These are phyloP conservation scores for Neospora caninum DNA, from an alignment of 169 alveolate species.

Conservation along the genomic window DNA sequence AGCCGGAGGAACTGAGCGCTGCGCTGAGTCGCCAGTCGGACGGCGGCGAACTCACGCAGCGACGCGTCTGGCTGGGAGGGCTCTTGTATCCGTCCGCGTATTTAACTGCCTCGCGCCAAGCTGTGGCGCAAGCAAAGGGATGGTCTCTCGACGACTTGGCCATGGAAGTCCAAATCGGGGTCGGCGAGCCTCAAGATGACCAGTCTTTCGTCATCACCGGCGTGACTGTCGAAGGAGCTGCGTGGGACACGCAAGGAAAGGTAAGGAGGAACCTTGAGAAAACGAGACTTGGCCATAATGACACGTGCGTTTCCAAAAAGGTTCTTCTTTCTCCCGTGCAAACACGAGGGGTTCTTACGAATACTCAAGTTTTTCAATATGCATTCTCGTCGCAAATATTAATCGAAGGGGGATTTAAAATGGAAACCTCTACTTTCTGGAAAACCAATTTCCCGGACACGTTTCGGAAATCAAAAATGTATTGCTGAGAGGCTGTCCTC, in stretches of 20 bases:
- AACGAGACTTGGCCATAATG: too few species aligned
- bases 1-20: conserved; percentile 28
- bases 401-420: too few species aligned
- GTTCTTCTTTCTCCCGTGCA: too few species aligned
- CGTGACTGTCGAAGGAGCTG: conserved; percentile 70
- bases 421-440: too few species aligned
- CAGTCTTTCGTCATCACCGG: conserved; percentile 68
- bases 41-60: conserved; percentile 64
- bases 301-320: too few species aligned
- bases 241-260: conserved; percentile 58
- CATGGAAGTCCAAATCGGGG: conserved; percentile 58
- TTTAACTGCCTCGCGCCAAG: conserved; percentile 78
- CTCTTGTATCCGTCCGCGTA: conserved; percentile 75
- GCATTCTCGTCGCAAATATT: too few species aligned
- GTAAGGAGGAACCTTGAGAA: conserved; percentile 19
- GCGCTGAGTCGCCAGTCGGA: conserved; percentile 63
- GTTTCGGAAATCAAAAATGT: too few species aligned
- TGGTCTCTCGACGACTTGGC: conserved; percentile 71
- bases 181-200: conserved; percentile 54
- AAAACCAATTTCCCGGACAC: too few species aligned
- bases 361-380: too few species aligned
- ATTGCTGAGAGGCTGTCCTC: too few species aligned
- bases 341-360: too few species aligned
- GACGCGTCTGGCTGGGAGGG: conserved; percentile 72
- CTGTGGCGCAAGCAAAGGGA: conserved; percentile 64